These are phyloP conservation scores for Macrophomina pseudophaseolina DNA, from an alignment of 2,329 filamentous ascomycete species.

Conservation along the genomic window DNA sequence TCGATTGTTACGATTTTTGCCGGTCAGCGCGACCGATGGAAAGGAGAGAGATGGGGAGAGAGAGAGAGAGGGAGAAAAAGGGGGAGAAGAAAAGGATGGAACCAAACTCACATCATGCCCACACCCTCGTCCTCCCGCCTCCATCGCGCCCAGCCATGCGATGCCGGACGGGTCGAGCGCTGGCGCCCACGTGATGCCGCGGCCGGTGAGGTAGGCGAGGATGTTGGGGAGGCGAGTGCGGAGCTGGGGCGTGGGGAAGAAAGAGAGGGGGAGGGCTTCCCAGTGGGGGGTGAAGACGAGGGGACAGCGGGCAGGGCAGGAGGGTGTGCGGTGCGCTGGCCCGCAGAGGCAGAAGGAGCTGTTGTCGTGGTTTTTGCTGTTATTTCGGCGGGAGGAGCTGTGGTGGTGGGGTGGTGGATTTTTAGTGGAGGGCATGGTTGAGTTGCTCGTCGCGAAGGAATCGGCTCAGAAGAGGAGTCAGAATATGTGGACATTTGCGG, in stretches of 20 bases:
- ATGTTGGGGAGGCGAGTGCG: neutral
- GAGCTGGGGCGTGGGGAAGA: neutral
- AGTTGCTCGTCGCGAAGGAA: neutral
- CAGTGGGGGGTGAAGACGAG: neutral
- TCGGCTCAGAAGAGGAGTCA: no score
- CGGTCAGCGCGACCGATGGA: neutral
- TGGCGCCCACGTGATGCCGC: neutral
- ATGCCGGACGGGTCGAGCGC: neutral
- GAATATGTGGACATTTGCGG: no score
- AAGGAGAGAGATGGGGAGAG: no score
- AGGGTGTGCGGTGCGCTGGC: neutral
- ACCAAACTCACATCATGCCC: neutral
- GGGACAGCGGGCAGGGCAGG: neutral
- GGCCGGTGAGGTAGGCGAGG: neutral
- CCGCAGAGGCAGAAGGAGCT: neutral
- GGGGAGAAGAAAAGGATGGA: no score
- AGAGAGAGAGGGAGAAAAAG: no score
- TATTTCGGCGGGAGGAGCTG: neutral
- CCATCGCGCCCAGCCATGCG: neutral
- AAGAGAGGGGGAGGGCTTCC: neutral
- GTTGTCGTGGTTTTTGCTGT: no score
- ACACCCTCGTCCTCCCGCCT: neutral
- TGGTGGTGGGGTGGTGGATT: neutral
- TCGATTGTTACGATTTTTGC: neutral
- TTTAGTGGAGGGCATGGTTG: neutral